A percentile compares a stretch with the other conserved stretches of the same genome.
Conservation (phyloP, 1,284 basidiomycete species). For the Ceratobasidium sp. region DNA sequence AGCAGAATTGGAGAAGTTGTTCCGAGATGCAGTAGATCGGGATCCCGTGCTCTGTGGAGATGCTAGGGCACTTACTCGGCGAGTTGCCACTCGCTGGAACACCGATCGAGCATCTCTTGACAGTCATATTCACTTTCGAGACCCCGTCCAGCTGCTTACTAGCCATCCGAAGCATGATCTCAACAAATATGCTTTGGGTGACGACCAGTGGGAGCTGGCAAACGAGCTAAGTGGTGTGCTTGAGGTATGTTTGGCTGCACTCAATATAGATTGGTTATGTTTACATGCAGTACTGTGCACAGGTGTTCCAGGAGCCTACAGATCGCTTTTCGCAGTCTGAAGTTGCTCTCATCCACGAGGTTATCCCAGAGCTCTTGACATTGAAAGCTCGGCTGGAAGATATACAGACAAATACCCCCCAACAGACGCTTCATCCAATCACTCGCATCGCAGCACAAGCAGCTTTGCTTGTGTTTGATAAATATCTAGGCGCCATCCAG, state of each 20-base stretch:
- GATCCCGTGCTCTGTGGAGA: conserved; percentile 10
- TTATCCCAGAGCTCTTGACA: not conserved
- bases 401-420: not conserved
- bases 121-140: conserved; percentile 19
- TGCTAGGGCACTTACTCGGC: not conserved
- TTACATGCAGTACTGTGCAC: not conserved
- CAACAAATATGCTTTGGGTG: not conserved
- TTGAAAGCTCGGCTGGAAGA: not conserved
- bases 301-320: conserved; percentile 33
- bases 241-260: not conserved
- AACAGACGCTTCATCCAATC: not conserved
- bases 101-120: conserved; percentile 11
- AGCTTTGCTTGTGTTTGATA: conserved; percentile 3
- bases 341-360: conserved; percentile 20
- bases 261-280: too few relatives aligned
- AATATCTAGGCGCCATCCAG: conserved; percentile 15
- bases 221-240: conserved; percentile 4
- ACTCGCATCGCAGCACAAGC: conserved; percentile 16
- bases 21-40: not conserved
- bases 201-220: conserved; percentile 21
- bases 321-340: conserved; percentile 8
- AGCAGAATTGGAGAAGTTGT: not conserved
- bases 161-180: not conserved
- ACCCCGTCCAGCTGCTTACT: not conserved
- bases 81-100: conserved; percentile 30